phyloP scores from a whole-genome alignment of 2,329 filamentous ascomycete species.

The Xylaria sp. region DNA sequence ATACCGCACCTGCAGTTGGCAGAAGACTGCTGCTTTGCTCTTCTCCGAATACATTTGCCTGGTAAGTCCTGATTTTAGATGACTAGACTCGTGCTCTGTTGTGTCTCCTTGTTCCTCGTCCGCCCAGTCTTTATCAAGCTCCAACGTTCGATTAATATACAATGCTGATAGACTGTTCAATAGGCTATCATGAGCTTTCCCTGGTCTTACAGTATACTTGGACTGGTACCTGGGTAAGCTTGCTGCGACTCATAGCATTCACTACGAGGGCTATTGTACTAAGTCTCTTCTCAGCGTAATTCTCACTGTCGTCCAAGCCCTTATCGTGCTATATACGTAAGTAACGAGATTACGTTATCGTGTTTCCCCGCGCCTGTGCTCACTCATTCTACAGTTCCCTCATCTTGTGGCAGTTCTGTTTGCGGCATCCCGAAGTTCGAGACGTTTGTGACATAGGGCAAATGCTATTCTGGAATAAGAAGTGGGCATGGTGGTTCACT shows the following conservation, averaged over 20 bases:
- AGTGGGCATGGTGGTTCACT: constrained; percentile 74
- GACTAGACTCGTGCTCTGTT: neutral
- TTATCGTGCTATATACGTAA: constrained; percentile 84
- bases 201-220: constrained; percentile 88
- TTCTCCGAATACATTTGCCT: constrained; percentile 97
- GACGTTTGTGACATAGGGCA: constrained; percentile 97
- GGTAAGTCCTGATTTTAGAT: constrained; percentile 46
- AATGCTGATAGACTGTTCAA: constrained; percentile 32
- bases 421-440: constrained; percentile 88
- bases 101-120: neutral
- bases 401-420: constrained; percentile 75
- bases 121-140: neutral
- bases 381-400: constrained; percentile 38
- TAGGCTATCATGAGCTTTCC: constrained; percentile 91
- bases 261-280: constrained; percentile 32
- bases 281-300: constrained; percentile 64
- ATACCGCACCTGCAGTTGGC: constrained; percentile 94
- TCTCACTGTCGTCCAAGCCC: constrained; percentile 80
- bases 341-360: constrained; percentile 47
- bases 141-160: neutral
- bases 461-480: constrained; percentile 88
- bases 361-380: neutral
- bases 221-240: constrained; percentile 78
- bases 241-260: constrained; percentile 31
- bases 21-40: constrained; percentile 89